Base-by-base conservation (phyloP, 169 alveolate species). In the Blepharisma undulans region DNA sequence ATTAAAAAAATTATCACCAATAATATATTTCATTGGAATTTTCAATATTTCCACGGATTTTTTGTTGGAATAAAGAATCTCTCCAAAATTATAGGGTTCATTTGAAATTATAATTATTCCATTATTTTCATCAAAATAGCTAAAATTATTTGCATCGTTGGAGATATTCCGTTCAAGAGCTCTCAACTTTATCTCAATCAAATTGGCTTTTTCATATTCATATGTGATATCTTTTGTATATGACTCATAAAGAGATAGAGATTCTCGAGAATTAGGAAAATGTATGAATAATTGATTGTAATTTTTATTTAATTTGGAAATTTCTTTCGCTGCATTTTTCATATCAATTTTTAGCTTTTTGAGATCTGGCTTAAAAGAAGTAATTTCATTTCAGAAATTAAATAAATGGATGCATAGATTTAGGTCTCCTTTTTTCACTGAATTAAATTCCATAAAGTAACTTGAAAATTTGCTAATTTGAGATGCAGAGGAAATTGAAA, bases 61-160 rank as follows among this genome's bases (percentile, higher is more conserved):
- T 29, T 78, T n/a, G 34, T 12, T 78, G 7, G 60, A 59, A 78
- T 78, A 78, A 27, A 78, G 34, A 4, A 78, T 78, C 12, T 25
- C 34, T 21, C 86, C 86, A 21, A 32, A 25, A 78, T 25, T 78
- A 12, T 78, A 59, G 10, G 34, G 0, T 78, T 78, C 86, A 12
- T 22, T 34, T 29, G 86, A 78, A 78, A 78, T 34, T 32, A 78
- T 21, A 59, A 78, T 0, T 1, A 14, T 78, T 10, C 86, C 86
- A 78, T 78, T 78, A n/a, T 6, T 78, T n/a, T 78, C 86, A 22
- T 78, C 29, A 78, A 78, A 78, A 14, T n/a, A 78, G 60, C 34
- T 78, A 4, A 78, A 29, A 14, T 2, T 36, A 21, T 72, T 71
- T 21, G 7, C 21, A 27, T 72, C 30, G n/a, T 25, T 19, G 29